Evolutionary conservation across 2,329 filamentous ascomycete genomes (phyloP).

Genomic region (Chaetomium olivaceum): DNA sequence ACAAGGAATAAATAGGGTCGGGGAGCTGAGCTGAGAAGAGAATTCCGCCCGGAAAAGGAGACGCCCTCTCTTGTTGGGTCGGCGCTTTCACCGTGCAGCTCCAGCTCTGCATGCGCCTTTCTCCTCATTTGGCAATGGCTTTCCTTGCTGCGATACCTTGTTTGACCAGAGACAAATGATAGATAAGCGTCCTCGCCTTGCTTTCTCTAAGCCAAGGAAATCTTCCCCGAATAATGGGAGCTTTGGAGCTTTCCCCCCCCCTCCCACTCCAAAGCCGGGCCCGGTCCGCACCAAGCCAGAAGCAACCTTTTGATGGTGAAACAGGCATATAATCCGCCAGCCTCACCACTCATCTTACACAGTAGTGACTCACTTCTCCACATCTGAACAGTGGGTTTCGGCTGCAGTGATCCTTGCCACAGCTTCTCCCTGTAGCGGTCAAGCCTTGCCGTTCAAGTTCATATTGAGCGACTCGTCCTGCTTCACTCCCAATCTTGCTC

Average conservation of each 20-base stretch:
- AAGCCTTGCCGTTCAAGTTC: constrained; percentile 24
- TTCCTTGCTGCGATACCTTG: constrained; percentile 4
- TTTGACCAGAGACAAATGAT: constrained; percentile 11
- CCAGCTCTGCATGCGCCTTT: constrained; percentile 21
- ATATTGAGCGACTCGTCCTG: constrained; percentile 28
- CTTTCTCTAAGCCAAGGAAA: constrained; percentile 16
- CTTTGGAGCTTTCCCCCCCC: constrained; percentile 5
- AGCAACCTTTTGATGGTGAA: constrained; percentile 28
- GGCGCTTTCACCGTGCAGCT: constrained; percentile 23
- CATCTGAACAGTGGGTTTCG: constrained; percentile 35
- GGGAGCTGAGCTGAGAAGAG: not conserved
- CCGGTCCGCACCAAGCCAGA: constrained; percentile 7
- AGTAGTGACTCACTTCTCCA: constrained; percentile 43
- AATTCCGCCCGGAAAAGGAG: constrained; percentile 13
- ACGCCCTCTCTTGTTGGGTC: not conserved
- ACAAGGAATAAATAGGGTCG: constrained; percentile 24
- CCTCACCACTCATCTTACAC: constrained; percentile 42
- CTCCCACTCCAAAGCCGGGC: constrained; percentile 10
- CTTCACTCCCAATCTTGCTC: constrained; percentile 12
- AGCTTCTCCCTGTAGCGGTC: constrained; percentile 18
- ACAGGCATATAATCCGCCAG: constrained; percentile 43
- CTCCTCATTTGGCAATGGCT: constrained; percentile 24
- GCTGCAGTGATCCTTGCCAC: constrained; percentile 32
- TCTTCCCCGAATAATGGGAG: constrained; percentile 6
- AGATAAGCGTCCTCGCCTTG: constrained; percentile 14